Percentiles rank a stretch among this genome's conserved stretches.
Evolutionary conservation across 345 rosid species (phyloP).

Genomic region (Euphorbia pulcherrima): DNA sequence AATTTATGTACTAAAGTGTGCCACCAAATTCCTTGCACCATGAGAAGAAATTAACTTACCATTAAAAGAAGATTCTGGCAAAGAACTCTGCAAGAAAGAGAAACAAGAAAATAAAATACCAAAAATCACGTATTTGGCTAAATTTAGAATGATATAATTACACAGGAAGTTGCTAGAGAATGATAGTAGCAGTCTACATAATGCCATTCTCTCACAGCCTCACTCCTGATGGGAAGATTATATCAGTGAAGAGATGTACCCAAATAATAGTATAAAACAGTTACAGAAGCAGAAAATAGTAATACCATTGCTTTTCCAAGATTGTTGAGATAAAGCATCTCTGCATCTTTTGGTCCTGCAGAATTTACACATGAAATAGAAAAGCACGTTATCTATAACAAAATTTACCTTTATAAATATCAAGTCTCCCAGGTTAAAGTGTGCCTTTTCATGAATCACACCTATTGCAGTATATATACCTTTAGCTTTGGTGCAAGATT

Average conservation of each 20-base stretch:
- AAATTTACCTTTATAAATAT: not conserved
- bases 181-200: not conserved
- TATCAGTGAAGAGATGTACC: too few relatives aligned
- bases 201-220: not conserved
- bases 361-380: not conserved
- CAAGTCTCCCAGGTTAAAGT: not conserved
- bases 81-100: slow-evolving; percentile 6
- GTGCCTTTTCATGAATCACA: not conserved
- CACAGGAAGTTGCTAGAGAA: not conserved
- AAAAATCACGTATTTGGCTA: not conserved
- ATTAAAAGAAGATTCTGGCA: slow-evolving; percentile 3
- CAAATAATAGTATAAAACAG: too few relatives aligned
- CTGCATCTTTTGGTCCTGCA: slow-evolving; percentile 11
- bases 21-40: not conserved
- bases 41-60: slow-evolving; percentile 4
- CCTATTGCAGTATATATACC: slow-evolving; percentile 7
- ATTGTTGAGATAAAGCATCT: slow-evolving; percentile 1
- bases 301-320: slow-evolving; percentile 3
- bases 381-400: not conserved
- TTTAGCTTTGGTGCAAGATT: slow-evolving; percentile 8
- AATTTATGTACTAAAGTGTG: not conserved
- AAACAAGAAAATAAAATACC: not conserved
- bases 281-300: not conserved
- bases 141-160: not conserved
- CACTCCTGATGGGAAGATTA: not conserved